Conservation (phyloP, 306 rosid genomes). For the Castanea mollissima region DNA sequence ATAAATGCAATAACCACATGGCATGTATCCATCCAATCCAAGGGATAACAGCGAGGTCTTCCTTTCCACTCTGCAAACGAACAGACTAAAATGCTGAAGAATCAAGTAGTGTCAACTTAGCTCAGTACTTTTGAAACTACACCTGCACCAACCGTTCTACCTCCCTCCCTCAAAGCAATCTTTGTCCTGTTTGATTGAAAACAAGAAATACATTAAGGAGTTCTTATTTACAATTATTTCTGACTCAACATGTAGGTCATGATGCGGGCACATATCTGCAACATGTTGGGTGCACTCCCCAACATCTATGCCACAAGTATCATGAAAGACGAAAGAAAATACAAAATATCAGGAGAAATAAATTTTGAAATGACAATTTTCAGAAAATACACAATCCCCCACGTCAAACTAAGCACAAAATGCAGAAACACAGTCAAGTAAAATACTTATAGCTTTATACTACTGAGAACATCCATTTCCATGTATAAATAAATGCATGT, state of each 20-base stretch:
- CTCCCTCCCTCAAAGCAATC: constrained; percentile 99
- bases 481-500: not conserved
- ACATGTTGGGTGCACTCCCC: no score
- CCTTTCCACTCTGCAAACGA: constrained; percentile 25
- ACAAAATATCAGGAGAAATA: not conserved
- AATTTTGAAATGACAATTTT: not conserved
- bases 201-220: constrained; percentile 3
- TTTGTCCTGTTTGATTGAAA: constrained; percentile 66
- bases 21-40: constrained; percentile 30
- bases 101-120: constrained; percentile 29
- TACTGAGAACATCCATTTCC: not conserved
- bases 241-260: not conserved
- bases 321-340: not conserved
- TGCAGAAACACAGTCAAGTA: not conserved
- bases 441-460: not conserved
- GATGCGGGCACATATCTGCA: no score
- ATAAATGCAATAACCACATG: constrained; percentile 34
- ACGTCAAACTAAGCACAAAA: not conserved
- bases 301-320: not conserved
- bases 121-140: constrained; percentile 89
- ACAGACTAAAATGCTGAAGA: constrained; percentile 23
- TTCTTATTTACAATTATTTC: not conserved
- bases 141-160: constrained; percentile 99
- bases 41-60: constrained; percentile 20
- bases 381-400: not conserved